Conservation (phyloP, 164 flowering plant species). For the Vitis riparia region DNA sequence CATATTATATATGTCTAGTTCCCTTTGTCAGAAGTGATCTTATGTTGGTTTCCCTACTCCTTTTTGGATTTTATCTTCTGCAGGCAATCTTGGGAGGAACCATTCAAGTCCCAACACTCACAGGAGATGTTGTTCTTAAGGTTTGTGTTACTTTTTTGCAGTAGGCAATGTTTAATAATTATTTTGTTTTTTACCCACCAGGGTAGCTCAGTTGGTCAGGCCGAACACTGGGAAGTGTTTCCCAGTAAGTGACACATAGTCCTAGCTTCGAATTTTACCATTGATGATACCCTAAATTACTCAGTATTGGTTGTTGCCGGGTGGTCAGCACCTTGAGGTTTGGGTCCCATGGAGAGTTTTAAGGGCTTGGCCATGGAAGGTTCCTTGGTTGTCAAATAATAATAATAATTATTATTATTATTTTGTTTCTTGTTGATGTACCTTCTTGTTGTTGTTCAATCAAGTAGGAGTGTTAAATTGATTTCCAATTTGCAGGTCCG, state of each 20-base stretch:
- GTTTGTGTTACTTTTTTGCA: constrained; percentile 28
- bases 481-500: constrained; percentile 62
- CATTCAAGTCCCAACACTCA: constrained; percentile 91
- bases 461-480: background rate
- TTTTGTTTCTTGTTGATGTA: background rate
- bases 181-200: too few species aligned
- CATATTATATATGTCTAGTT: background rate
- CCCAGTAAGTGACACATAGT: too few species aligned
- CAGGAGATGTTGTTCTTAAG: constrained; percentile 96
- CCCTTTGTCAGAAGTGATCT: background rate
- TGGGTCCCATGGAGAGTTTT: too few species aligned
- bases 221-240: too few species aligned
- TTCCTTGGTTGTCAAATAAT: too few species aligned
- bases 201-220: too few species aligned
- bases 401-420: background rate
- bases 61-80: constrained; percentile 9
- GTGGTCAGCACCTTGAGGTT: too few species aligned
- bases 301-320: too few species aligned
- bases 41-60: background rate
- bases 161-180: too few species aligned
- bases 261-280: too few species aligned
- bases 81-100: constrained; percentile 99
- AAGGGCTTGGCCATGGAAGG: too few species aligned
- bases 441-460: background rate
- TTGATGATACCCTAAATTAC: too few species aligned